These are phyloP conservation scores for Paecilomyces fulvus DNA, from an alignment of 2,329 filamentous ascomycete species.

Conservation along the genomic window DNA sequence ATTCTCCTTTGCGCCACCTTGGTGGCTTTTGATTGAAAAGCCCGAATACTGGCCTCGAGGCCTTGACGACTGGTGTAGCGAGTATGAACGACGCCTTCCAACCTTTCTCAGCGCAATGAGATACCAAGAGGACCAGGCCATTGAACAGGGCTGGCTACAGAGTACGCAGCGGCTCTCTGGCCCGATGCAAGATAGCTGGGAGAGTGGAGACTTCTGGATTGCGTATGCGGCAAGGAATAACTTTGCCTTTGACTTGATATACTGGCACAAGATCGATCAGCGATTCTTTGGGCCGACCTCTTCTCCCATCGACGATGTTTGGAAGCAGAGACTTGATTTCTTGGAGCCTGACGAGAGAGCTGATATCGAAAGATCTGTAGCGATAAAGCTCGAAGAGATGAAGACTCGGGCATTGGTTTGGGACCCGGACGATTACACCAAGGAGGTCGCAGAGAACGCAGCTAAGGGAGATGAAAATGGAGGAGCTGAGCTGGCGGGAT, in stretches of 20 bases:
- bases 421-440: no score
- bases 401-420: no score
- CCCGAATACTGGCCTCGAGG: slow-evolving; percentile 15
- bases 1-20: slow-evolving; percentile 12
- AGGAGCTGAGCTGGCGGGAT: no score
- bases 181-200: slow-evolving; percentile 13
- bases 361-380: no score
- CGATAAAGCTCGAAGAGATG: no score
- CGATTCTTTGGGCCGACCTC: background rate
- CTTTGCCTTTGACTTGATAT: slow-evolving; percentile 9
- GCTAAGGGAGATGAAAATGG: no score
- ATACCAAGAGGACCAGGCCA: slow-evolving; percentile 8
- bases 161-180: slow-evolving; percentile 10
- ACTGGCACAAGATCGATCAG: background rate
- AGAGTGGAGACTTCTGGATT: slow-evolving; percentile 13
- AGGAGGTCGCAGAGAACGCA: no score
- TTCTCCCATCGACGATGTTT: no score
- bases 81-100: no score
- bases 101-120: slow-evolving; percentile 11
- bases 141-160: slow-evolving; percentile 2
- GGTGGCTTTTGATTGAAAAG: slow-evolving; percentile 17
- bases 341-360: no score
- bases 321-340: no score
- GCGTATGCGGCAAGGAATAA: slow-evolving; percentile 9
- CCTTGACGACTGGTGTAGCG: slow-evolving; percentile 14